Percentiles rank a stretch among this genome's conserved stretches.
These are phyloP conservation scores for Silene noctiflora DNA, from an alignment of 179 eudicot species.

Conservation along the genomic window DNA sequence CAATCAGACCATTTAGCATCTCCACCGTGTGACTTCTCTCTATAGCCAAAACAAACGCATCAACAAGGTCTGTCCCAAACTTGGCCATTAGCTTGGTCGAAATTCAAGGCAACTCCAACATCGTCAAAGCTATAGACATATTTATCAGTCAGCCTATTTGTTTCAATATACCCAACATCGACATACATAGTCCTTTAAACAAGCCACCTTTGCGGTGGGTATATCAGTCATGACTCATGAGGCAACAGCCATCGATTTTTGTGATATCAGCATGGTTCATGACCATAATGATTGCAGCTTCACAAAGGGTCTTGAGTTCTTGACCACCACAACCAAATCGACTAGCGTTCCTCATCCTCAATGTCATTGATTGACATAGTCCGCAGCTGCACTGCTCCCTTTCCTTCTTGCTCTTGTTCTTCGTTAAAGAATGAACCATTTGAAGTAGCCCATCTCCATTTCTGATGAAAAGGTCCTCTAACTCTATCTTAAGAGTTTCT, in stretches of 20 bases:
- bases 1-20: background rate
- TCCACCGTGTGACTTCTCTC: background rate
- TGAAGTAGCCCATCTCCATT: too few species aligned
- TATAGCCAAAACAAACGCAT: background rate
- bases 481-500: too few species aligned
- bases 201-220: background rate
- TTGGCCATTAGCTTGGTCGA: background rate
- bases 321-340: too few species aligned
- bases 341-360: too few species aligned
- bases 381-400: too few species aligned
- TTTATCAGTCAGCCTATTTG: constrained; percentile 8
- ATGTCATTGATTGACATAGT: too few species aligned
- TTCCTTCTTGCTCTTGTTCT: too few species aligned
- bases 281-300: background rate
- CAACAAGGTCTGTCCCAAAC: background rate
- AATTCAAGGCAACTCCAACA: background rate
- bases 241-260: background rate
- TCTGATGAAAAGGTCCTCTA: too few species aligned
- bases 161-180: constrained; percentile 9
- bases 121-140: constrained; percentile 4
- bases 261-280: background rate
- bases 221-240: background rate
- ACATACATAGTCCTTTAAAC: background rate
- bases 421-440: too few species aligned
- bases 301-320: too few species aligned